Conservation (phyloP, 2,329 filamentous ascomycete species). For the Sarocladium strictum region DNA sequence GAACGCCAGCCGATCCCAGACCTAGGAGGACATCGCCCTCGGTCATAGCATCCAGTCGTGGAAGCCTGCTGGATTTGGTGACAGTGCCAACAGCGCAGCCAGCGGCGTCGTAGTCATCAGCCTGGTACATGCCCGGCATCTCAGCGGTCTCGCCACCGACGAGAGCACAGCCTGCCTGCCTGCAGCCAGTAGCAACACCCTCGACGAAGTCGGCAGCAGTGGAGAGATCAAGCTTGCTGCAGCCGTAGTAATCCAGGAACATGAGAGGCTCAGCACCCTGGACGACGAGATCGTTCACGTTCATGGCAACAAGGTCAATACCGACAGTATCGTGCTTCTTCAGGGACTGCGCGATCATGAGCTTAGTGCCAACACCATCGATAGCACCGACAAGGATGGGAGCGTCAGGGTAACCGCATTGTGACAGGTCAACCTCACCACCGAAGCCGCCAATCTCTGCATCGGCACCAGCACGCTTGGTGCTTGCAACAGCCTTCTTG, state of each 20-base stretch:
- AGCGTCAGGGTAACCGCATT: constrained; percentile 65
- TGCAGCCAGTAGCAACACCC: constrained; percentile 84
- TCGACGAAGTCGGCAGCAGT: constrained; percentile 81
- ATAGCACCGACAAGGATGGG: constrained; percentile 90
- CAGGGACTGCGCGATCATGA: constrained; percentile 89
- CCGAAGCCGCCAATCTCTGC: constrained; percentile 95
- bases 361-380: constrained; percentile 93
- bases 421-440: constrained; percentile 55
- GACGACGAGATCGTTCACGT: constrained; percentile 95
- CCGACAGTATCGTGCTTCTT: constrained; percentile 90
- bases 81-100: constrained; percentile 87
- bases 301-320: constrained; percentile 97
- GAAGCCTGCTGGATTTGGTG: constrained; percentile 61
- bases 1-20: constrained; percentile 76
- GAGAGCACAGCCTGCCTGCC: constrained; percentile 76
- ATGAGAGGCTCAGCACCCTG: constrained; percentile 92
- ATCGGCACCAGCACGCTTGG: constrained; percentile 78
- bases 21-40: constrained; percentile 82
- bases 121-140: constrained; percentile 92
- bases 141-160: constrained; percentile 98
- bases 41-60: constrained; percentile 68
- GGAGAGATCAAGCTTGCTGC: constrained; percentile 75
- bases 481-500: constrained; percentile 82
- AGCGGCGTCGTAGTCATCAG: constrained; percentile 87
- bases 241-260: constrained; percentile 98